These are phyloP conservation scores for Pistacia vera DNA, from an alignment of 345 rosid genomes.

Conservation along the genomic window DNA sequence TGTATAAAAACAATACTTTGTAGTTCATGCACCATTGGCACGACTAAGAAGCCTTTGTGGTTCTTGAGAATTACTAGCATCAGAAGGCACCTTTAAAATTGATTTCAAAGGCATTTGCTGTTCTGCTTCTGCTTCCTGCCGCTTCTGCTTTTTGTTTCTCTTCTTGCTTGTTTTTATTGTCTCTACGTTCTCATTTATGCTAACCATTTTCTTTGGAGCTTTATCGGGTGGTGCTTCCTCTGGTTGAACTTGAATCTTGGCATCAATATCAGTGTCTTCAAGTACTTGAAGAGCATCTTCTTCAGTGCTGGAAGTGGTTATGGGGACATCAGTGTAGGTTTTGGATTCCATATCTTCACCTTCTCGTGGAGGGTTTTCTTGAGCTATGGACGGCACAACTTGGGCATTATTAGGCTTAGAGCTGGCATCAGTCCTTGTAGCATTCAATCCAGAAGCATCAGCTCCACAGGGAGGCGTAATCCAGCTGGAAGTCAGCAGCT, in stretches of 20 bases:
- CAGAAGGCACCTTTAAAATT: conserved; percentile 48
- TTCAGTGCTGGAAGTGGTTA: background rate
- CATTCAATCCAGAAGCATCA: background rate
- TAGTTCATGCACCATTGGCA: conserved; percentile 4
- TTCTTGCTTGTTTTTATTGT: conserved; percentile 34
- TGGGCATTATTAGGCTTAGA: background rate
- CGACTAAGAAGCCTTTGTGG: background rate
- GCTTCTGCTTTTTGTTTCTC: conserved; percentile 29
- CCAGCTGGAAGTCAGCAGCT: conserved; percentile 34
- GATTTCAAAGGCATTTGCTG: conserved; percentile 48
- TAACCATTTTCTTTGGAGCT: conserved; percentile 49
- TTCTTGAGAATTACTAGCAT: conserved; percentile 17
- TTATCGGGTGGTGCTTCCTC: conserved; percentile 28
- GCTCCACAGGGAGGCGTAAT: conserved; percentile 1
- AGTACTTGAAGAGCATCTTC: background rate
- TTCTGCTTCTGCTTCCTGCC: conserved; percentile 32
- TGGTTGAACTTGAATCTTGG: background rate
- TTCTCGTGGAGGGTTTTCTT: conserved; percentile 4
- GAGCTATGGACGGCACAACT: conserved; percentile 11
- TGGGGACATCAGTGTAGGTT: background rate
- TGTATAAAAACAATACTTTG: no score
- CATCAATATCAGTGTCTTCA: background rate
- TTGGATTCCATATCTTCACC: background rate
- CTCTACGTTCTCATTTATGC: conserved; percentile 55
- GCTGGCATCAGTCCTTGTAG: background rate